Evolutionary conservation across 768 basidiomycete genomes (phyloP), one percentile per base, ranked within the genome.

Genomic region (Lyophyllum decastes): DNA sequence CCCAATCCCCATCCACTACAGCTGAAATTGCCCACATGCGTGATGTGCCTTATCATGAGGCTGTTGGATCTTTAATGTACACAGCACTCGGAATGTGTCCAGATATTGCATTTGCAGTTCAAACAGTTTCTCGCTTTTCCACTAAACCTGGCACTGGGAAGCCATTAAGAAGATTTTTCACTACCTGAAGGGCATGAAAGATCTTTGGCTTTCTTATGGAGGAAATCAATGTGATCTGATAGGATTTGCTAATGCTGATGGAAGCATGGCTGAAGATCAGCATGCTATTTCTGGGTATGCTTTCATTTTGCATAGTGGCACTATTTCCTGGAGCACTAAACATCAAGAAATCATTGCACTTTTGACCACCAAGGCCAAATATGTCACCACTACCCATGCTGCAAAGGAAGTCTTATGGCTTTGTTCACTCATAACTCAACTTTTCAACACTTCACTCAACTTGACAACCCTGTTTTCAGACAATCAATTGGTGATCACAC

Each of bases 101-200:
- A 7, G 60, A 61, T 22, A 61, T 61, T 19, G 44, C 56, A 12
- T 61, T 54, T 19, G 51, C 60, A 5, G 26, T 54, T 6, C 41
- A 22, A 12, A 54, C 41, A 3, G 25, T 61, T 22, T 27, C 51
- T 4, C 50, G 34, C 2, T 61, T 61, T 27, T 44, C 46, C 12
- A 19, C 24, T 24, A 54, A 44, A 14, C 54, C 54, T 9, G 35
- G 54, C 30, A 55, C 22, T 55, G 46, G 54, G 54, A 49, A 8
- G 46, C 54, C 2, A 46, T 55, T 2, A 55, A 55, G 30, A 4
- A 12, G 10, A 57, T 57, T 45, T 57, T 57, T 45, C 38, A 27
- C 12, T 83, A 82, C 60, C 63, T 82, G 22, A 6, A 6, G 62
- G 70, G 0, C 59, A 77, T 2, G 71, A 73, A 21, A 78, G 78